Conservation (phyloP, 306 rosid species). For the Cajanus cajan region DNA sequence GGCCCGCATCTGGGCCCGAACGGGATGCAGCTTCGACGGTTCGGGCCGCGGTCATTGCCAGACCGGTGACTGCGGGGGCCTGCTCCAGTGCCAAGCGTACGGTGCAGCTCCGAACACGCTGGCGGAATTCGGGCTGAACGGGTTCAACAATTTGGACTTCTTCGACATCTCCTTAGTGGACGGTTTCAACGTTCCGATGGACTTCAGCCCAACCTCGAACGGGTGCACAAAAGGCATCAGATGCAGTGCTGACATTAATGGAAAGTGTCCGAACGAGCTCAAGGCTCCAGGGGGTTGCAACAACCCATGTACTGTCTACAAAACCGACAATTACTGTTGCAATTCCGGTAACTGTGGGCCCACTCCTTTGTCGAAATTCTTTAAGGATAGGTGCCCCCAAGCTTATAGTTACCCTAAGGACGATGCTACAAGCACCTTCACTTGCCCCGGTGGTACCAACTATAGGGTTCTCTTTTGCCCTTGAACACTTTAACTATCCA, state of each 20-base stretch:
- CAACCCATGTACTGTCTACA: slow-evolving; percentile 42
- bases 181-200: slow-evolving; percentile 52
- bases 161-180: slow-evolving; percentile 40
- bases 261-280: slow-evolving; percentile 43
- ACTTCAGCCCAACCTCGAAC: slow-evolving; percentile 36
- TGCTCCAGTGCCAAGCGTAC: slow-evolving; percentile 26
- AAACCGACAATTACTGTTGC: slow-evolving; percentile 39
- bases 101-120: slow-evolving; percentile 56
- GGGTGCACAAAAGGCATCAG: slow-evolving; percentile 25
- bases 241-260: slow-evolving; percentile 43
- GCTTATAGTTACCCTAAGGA: slow-evolving; percentile 51
- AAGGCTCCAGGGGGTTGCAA: slow-evolving; percentile 48
- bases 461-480: slow-evolving; percentile 45
- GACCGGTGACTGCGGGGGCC: slow-evolving; percentile 61
- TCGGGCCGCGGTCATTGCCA: slow-evolving; percentile 45
- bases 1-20: slow-evolving; percentile 72
- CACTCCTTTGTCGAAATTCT: slow-evolving; percentile 33
- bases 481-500: not conserved
- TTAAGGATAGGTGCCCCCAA: slow-evolving; percentile 39
- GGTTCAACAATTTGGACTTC: slow-evolving; percentile 39
- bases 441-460: slow-evolving; percentile 40
- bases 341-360: slow-evolving; percentile 34
- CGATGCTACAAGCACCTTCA: slow-evolving; percentile 35
- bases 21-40: slow-evolving; percentile 54
- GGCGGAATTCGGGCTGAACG: slow-evolving; percentile 48